A percentile compares a stretch with the other conserved stretches of the same genome.
phyloP scores from a whole-genome alignment of 176 grass and related monocot species.

The Oryza officinalis region DNA sequence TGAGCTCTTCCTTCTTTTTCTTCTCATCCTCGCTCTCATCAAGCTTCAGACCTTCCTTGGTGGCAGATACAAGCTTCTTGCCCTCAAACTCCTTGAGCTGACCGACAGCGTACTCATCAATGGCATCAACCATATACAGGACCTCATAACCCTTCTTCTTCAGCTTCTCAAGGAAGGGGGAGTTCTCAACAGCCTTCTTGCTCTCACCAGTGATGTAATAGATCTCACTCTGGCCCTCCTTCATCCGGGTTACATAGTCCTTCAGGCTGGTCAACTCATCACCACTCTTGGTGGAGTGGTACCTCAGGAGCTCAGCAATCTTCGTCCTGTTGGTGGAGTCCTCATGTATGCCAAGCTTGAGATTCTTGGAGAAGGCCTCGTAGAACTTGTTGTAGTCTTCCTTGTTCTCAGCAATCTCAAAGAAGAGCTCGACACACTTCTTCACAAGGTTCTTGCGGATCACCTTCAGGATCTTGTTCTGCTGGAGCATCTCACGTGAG shows the following conservation, averaged over 20 bases:
- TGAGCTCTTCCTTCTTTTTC: slow-evolving; percentile 66
- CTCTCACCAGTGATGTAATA: slow-evolving; percentile 86
- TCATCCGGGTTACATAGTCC: slow-evolving; percentile 72
- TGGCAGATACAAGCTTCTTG: slow-evolving; percentile 83
- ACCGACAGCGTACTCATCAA: slow-evolving; percentile 90
- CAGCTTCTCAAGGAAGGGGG: slow-evolving; percentile 86
- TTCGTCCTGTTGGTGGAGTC: slow-evolving; percentile 61
- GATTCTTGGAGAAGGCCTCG: slow-evolving; percentile 88
- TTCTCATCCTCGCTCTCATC: slow-evolving; percentile 88
- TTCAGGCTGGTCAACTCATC: slow-evolving; percentile 70
- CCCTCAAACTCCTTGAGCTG: slow-evolving; percentile 94
- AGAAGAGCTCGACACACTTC: slow-evolving; percentile 67
- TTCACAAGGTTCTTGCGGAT: slow-evolving; percentile 69
- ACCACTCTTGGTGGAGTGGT: slow-evolving; percentile 66
- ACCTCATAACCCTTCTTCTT: slow-evolving; percentile 85
- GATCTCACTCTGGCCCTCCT: slow-evolving; percentile 66
- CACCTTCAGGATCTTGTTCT: slow-evolving; percentile 69
- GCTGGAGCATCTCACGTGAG: slow-evolving; percentile 56
- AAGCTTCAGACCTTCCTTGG: slow-evolving; percentile 89
- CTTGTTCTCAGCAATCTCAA: slow-evolving; percentile 74
- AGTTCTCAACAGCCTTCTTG: slow-evolving; percentile 96
- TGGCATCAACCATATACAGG: slow-evolving; percentile 78
- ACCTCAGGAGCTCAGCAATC: slow-evolving; percentile 59
- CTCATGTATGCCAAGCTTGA: slow-evolving; percentile 67
- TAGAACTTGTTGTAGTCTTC: slow-evolving; percentile 94